These are phyloP conservation scores for Pelagophyceae sp. DNA, from an alignment of 352 stramenopile genomes.

Conservation along the genomic window DNA sequence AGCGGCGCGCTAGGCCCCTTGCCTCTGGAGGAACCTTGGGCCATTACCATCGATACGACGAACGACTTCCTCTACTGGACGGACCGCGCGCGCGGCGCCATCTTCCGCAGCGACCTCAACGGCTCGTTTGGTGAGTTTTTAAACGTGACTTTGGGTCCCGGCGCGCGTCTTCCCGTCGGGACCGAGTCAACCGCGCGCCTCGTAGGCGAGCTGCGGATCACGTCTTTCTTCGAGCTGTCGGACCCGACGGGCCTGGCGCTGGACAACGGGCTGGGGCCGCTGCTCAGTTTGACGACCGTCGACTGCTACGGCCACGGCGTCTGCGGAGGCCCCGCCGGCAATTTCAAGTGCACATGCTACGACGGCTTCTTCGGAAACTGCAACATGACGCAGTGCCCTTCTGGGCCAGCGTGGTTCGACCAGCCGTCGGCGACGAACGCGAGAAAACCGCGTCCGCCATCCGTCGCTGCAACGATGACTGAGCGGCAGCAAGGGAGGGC, in stretches of 20 bases:
- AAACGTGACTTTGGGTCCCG: too few relatives aligned
- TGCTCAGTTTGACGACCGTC: background rate
- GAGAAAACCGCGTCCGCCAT: too few relatives aligned
- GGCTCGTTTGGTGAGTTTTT: too few relatives aligned
- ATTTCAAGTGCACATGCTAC: conserved; percentile 48
- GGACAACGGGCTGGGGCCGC: conserved; percentile 24
- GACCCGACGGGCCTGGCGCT: conserved; percentile 18
- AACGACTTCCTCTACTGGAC: conserved; percentile 4
- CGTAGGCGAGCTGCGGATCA: background rate
- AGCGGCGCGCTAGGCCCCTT: too few relatives aligned
- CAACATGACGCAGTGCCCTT: conserved; percentile 47
- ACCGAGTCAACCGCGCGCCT: too few relatives aligned
- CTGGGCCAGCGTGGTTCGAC: conserved; percentile 57
- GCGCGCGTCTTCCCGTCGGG: too few relatives aligned
- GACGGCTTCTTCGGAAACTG: conserved; percentile 50
- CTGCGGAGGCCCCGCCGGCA: conserved; percentile 19
- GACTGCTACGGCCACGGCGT: conserved; percentile 30
- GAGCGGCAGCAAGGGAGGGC: too few relatives aligned
- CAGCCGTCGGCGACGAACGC: conserved; percentile 45
- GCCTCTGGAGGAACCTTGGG: background rate
- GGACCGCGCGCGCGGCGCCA: background rate
- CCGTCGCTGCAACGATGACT: too few relatives aligned
- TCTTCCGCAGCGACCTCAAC: background rate
- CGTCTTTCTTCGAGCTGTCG: background rate
- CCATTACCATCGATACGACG: background rate